A percentile compares a stretch with the other conserved stretches of the same genome.
These are phyloP conservation scores for Aspergillus neotritici DNA, from an alignment of 2,329 filamentous ascomycete species.

Conservation along the genomic window DNA sequence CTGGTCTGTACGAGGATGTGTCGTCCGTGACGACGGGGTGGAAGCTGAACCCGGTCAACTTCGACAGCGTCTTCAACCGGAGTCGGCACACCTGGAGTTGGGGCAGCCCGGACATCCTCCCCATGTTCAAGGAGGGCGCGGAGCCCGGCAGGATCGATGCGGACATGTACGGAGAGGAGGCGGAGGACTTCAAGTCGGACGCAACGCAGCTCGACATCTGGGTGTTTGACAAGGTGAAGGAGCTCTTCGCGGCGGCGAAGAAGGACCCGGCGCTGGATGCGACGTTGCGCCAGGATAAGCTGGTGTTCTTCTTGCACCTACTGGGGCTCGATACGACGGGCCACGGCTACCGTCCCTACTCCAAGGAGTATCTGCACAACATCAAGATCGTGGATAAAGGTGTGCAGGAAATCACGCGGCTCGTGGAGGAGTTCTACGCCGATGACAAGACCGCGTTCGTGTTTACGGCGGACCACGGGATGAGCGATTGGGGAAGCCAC, in stretches of 20 bases:
- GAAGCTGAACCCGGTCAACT: constrained; percentile 97
- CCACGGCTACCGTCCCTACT: constrained; percentile 82
- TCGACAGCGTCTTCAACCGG: constrained; percentile 97
- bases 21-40: constrained; percentile 95
- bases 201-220: constrained; percentile 78
- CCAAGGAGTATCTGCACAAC: constrained; percentile 89
- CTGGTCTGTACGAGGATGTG: constrained; percentile 94
- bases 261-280: constrained; percentile 69
- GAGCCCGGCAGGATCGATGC: constrained; percentile 80
- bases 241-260: constrained; percentile 73
- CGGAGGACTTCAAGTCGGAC: constrained; percentile 83
- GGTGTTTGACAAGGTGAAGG: constrained; percentile 93
- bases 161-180: constrained; percentile 75
- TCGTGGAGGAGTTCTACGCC: constrained; percentile 80
- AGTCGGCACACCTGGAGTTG: constrained; percentile 98
- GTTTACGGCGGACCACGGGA: constrained; percentile 96
- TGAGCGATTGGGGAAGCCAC: constrained; percentile 99
- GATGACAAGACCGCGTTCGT: constrained; percentile 86
- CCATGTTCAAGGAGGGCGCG: constrained; percentile 95
- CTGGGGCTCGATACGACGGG: constrained; percentile 88
- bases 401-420: constrained; percentile 71
- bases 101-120: constrained; percentile 95
- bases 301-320: constrained; percentile 92
- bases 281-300: constrained; percentile 71
- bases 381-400: constrained; percentile 91